A percentile compares a stretch with the other conserved stretches of the same genome.
Evolutionary conservation across 495 filamentous ascomycete species (phyloP).

Genomic region (Lepraria neglecta): DNA sequence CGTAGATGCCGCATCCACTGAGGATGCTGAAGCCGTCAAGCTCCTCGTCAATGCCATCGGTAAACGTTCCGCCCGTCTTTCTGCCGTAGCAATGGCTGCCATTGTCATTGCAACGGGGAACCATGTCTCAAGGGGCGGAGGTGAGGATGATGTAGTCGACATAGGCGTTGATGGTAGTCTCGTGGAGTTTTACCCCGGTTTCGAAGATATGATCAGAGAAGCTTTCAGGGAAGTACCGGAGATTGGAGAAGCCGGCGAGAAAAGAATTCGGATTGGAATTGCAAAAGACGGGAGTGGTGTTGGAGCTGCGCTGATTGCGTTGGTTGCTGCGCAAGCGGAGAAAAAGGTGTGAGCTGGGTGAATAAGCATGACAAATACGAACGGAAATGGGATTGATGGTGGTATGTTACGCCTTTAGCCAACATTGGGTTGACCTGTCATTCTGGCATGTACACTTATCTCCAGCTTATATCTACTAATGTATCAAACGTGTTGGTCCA

Average conservation of each 20-base stretch:
- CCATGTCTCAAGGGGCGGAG: constrained; percentile 40
- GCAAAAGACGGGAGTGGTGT: constrained; percentile 40
- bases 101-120: constrained; percentile 69
- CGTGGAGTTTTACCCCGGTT: constrained; percentile 30
- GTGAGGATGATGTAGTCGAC: constrained; percentile 29
- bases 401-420: too few species aligned
- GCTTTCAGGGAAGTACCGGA: constrained; percentile 33
- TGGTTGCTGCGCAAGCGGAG: constrained; percentile 23
- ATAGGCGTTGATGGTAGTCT: constrained; percentile 32
- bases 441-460: too few species aligned
- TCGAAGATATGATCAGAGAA: constrained; percentile 33
- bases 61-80: constrained; percentile 79
- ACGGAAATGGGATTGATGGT: too few species aligned
- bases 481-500: too few species aligned
- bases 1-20: constrained; percentile 59
- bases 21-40: constrained; percentile 80
- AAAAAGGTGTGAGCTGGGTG: not conserved
- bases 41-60: constrained; percentile 74
- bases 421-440: too few species aligned
- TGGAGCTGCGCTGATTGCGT: constrained; percentile 38
- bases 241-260: constrained; percentile 33
- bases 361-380: too few species aligned
- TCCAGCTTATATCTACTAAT: too few species aligned
- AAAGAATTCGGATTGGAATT: constrained; percentile 33
- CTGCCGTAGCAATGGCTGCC: constrained; percentile 78